A percentile compares a stretch with the other conserved stretches of the same genome.
phyloP scores from a whole-genome alignment of 1,139 yeast species.

The Dujonia santamariae region DNA sequence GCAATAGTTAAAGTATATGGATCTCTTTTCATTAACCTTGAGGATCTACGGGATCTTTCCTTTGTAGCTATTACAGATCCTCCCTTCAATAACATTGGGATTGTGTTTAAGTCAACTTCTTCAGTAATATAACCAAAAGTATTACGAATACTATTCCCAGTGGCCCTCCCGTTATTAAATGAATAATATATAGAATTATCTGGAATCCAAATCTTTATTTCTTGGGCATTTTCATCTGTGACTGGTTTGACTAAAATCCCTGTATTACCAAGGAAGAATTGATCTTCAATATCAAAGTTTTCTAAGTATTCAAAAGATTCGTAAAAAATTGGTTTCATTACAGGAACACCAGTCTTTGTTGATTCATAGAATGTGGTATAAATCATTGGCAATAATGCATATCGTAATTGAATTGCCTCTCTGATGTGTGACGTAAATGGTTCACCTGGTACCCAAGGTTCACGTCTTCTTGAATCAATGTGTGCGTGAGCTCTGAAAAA shows the following conservation, averaged over 20 bases:
- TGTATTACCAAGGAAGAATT: constrained; percentile 72
- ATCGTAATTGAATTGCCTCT: constrained; percentile 70
- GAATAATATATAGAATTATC: constrained; percentile 62
- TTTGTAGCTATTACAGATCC: constrained; percentile 72
- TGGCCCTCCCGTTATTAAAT: constrained; percentile 35
- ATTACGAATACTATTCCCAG: neutral
- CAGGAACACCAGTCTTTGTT: constrained; percentile 61
- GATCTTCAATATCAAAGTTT: constrained; percentile 68
- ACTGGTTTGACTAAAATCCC: constrained; percentile 85
- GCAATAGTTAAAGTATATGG: constrained; percentile 81
- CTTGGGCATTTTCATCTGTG: constrained; percentile 49
- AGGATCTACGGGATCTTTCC: constrained; percentile 75
- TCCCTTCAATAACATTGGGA: constrained; percentile 75
- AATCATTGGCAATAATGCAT: constrained; percentile 69
- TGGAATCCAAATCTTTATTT: constrained; percentile 58
- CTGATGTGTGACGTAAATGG: constrained; percentile 68
- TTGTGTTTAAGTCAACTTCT: constrained; percentile 52
- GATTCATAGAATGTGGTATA: constrained; percentile 80
- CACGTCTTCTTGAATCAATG: constrained; percentile 86
- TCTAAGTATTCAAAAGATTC: constrained; percentile 51
- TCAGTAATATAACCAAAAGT: constrained; percentile 16
- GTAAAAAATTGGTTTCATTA: constrained; percentile 74
- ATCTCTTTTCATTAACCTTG: constrained; percentile 72
- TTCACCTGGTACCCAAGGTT: constrained; percentile 84
- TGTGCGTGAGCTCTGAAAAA: constrained; percentile 97